Evolutionary conservation across 768 basidiomycete genomes (phyloP).

Genomic region (Rubroboletus satanas): DNA sequence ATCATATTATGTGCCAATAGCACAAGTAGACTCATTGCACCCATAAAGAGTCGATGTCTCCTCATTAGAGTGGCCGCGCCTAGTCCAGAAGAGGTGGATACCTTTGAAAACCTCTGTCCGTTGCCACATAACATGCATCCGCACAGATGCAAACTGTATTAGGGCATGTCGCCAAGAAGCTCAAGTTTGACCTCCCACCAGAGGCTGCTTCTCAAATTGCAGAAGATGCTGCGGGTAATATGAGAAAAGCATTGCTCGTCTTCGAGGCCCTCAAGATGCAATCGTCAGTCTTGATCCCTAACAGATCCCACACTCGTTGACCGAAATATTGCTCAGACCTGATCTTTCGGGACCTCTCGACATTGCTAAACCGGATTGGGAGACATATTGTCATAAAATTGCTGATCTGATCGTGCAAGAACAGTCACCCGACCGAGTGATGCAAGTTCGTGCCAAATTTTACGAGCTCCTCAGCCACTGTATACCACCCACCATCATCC

Average conservation of each 20-base stretch:
- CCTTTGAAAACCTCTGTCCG: neutral
- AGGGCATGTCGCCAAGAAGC: conserved; percentile 71
- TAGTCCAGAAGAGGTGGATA: conserved; percentile 62
- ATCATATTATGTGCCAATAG: conserved; percentile 96
- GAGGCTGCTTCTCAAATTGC: conserved; percentile 75
- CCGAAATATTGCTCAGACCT: conserved; percentile 45
- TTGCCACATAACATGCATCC: neutral
- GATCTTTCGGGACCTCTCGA: conserved; percentile 73
- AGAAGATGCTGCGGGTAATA: conserved; percentile 79
- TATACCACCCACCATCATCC: conserved; percentile 86
- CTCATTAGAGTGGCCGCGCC: conserved; percentile 93
- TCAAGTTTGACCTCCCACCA: conserved; percentile 76
- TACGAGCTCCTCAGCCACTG: conserved; percentile 97
- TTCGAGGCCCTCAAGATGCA: conserved; percentile 97
- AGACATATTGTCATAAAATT: conserved; percentile 90
- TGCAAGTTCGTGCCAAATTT: conserved; percentile 89
- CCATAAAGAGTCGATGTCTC: conserved; percentile 93
- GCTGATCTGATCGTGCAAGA: conserved; percentile 87
- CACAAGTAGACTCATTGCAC: conserved; percentile 92
- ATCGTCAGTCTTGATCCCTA: conserved; percentile 52
- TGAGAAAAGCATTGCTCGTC: conserved; percentile 91
- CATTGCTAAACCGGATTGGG: conserved; percentile 99
- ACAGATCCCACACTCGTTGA: neutral
- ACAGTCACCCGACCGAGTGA: conserved; percentile 83
- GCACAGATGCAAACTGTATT: conserved; percentile 78